Conservation (phyloP, 2,329 filamentous ascomycete genomes). For the Apiospora marii region DNA sequence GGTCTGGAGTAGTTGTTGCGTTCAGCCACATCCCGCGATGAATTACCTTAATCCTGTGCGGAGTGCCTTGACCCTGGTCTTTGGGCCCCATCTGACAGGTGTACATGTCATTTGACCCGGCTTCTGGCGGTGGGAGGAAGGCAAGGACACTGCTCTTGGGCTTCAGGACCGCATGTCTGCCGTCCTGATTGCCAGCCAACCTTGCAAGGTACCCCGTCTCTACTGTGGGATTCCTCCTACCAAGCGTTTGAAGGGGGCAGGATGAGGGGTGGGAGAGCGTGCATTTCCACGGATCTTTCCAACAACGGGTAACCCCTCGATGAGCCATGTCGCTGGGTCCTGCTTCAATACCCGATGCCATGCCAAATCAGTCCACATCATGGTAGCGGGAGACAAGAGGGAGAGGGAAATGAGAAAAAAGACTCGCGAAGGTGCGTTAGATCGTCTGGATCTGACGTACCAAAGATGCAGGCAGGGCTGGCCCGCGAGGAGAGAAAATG, state of each 20-base stretch:
- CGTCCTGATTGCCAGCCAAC: not conserved
- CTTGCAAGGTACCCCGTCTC: not conserved
- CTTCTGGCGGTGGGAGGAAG: not conserved
- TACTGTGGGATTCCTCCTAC: not conserved
- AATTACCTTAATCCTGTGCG: slow-evolving; percentile 15
- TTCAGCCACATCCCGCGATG: not conserved
- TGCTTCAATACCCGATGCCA: slow-evolving; percentile 17
- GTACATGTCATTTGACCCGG: slow-evolving; percentile 17
- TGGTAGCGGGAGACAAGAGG: slow-evolving; percentile 18
- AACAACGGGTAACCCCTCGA: not conserved
- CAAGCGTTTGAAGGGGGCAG: not conserved
- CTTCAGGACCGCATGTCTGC: not conserved
- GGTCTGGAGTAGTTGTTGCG: not conserved
- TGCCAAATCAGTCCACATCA: slow-evolving; percentile 24
- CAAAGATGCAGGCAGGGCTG: slow-evolving; percentile 12
- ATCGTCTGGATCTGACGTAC: slow-evolving; percentile 14
- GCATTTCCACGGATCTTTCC: not conserved
- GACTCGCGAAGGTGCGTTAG: slow-evolving; percentile 1
- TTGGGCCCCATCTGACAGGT: slow-evolving; percentile 18
- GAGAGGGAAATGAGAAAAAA: not conserved
- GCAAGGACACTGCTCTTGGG: not conserved
- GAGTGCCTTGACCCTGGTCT: slow-evolving; percentile 17
- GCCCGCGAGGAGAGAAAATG: slow-evolving; percentile 16
- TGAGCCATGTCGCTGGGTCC: slow-evolving; percentile 26
- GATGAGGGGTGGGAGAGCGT: not conserved